These are phyloP conservation scores for Hymenoscyphus linearis DNA, from an alignment of 2,329 filamentous ascomycete genomes.

Conservation along the genomic window DNA sequence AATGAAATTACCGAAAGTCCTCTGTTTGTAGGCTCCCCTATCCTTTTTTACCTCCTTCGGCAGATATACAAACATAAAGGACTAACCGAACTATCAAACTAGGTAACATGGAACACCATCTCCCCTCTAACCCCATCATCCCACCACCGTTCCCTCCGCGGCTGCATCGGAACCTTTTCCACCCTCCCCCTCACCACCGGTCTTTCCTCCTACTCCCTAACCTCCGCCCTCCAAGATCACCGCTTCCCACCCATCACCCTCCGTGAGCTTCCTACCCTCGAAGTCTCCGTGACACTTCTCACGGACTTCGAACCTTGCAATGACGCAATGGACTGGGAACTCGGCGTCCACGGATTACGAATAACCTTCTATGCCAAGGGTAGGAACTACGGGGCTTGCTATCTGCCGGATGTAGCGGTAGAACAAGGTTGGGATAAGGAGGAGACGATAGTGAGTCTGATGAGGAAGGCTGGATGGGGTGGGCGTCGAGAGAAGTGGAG, in stretches of 20 bases:
- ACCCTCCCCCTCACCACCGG: conserved; percentile 66
- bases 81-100: neutral
- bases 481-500: conserved; percentile 64
- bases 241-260: conserved; percentile 53
- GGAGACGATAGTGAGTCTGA: conserved; percentile 81
- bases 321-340: conserved; percentile 74
- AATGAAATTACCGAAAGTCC: conserved; percentile 51
- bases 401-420: conserved; percentile 82
- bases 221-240: conserved; percentile 62
- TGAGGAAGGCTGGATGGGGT: conserved; percentile 91
- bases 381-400: conserved; percentile 76
- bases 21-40: conserved; percentile 60
- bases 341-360: conserved; percentile 81
- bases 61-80: neutral
- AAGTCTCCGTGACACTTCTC: conserved; percentile 73
- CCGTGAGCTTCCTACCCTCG: conserved; percentile 51
- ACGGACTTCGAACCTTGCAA: conserved; percentile 75
- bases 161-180: conserved; percentile 96
- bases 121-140: conserved; percentile 35
- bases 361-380: conserved; percentile 76
- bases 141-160: conserved; percentile 55
- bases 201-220: conserved; percentile 74
- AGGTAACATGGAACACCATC: conserved; percentile 67
- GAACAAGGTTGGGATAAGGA: conserved; percentile 97
- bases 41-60: too few relatives aligned